Evolutionary conservation across 2,329 filamentous ascomycete genomes (phyloP), one percentile per base, ranked within the genome.

Genomic region (Arthrobotrys megalospora): DNA sequence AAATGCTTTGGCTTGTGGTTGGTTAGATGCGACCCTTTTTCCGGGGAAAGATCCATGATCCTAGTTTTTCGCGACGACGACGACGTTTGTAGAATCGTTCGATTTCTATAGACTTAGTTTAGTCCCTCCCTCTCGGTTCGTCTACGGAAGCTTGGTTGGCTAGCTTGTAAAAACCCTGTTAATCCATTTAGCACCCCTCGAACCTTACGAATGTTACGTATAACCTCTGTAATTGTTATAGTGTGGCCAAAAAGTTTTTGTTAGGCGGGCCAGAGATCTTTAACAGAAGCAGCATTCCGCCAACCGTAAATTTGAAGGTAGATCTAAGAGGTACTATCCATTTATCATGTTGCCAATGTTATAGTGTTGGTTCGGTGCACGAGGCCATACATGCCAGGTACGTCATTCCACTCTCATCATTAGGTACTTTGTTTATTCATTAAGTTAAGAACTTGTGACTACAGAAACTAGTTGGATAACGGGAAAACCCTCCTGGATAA

Each of bases 321-420:
- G 24, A 28, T 28, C 24, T 28, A 2, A 28, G 24, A 28, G 5
- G 24, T 28, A 28, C 5, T 5, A 28, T 2, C 5, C 24, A 28
- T 2, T 2, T 28, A 28, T 28, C 24, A 2, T 28, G 24, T 28
- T 28, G 5, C 24, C 5, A 28, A 5, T 28, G 2, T 28, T 28
- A 28, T 5, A 2, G 24, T 28, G 24, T 28, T 28, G 24, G 24
- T 28, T 28, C 24, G 5, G 5, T 28, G 24, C 5, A 28, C 36
- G 8, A 41, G 12, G 12, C 12, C 7, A 8, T 14, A 41, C 2
- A 41, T 6, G 12, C n/a, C 43, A 45, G 43, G n/a, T 55, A 55
- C 50, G 28, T 55, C 50, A 55, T 55, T 55, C 32, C 50, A n/a
- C 14, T 16, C 50, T 11, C 50, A 55, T 55, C 28, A 52, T 48